Evolutionary conservation across 2,329 filamentous ascomycete species (phyloP).

Genomic region (Fusarium acutatum): DNA sequence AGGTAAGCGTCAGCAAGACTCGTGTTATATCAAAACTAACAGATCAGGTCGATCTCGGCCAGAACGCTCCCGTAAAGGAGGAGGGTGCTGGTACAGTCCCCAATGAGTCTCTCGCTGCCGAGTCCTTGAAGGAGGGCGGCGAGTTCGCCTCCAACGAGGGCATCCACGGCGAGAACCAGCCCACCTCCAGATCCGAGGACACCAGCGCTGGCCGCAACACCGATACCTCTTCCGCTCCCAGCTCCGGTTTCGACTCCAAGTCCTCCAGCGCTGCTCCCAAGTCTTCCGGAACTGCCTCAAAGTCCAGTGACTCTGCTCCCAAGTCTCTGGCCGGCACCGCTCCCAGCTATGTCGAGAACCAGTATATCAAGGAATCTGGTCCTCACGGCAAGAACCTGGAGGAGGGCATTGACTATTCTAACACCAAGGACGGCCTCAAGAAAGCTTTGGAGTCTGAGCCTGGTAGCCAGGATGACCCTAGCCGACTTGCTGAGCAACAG

Average conservation of each 20-base stretch:
- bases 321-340: slow-evolving; percentile 41
- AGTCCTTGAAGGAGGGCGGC: slow-evolving; percentile 70
- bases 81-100: slow-evolving; percentile 73
- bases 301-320: background rate
- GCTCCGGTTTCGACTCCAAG: background rate
- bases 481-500: slow-evolving; percentile 54
- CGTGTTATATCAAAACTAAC: background rate
- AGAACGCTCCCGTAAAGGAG: slow-evolving; percentile 58
- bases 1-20: slow-evolving; percentile 23
- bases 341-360: slow-evolving; percentile 50
- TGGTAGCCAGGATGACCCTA: slow-evolving; percentile 59
- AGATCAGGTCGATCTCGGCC: slow-evolving; percentile 55
- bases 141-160: slow-evolving; percentile 68
- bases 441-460: slow-evolving; percentile 54
- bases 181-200: slow-evolving; percentile 4
- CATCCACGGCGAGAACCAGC: slow-evolving; percentile 44
- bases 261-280: background rate
- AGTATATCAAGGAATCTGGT: slow-evolving; percentile 44
- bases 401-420: slow-evolving; percentile 48
- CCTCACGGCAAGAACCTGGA: slow-evolving; percentile 57
- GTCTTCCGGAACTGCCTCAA: background rate
- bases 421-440: slow-evolving; percentile 48
- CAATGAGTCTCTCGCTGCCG: slow-evolving; percentile 77
- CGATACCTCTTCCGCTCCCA: background rate
- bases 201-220: slow-evolving; percentile 1